A percentile compares a stretch with the other conserved stretches of the same genome.
These are phyloP conservation scores for Centella asiatica DNA, from an alignment of 129 eudicot species.

Conservation along the genomic window DNA sequence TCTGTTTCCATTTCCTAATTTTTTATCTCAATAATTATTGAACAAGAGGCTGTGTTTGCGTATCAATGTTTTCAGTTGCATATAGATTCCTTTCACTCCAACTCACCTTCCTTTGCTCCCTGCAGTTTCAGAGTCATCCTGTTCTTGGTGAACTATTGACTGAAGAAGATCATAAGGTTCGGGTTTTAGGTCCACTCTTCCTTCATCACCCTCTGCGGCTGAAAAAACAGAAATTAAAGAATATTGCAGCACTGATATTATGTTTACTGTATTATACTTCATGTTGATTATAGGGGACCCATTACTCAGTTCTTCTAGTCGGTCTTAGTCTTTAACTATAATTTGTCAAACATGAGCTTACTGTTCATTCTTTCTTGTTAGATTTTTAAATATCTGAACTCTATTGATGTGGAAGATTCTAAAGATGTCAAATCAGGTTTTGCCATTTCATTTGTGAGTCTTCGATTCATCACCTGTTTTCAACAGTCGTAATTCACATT, in stretches of 20 bases:
- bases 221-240: too few relatives aligned
- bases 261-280: too few relatives aligned
- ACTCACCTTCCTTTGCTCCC: neutral
- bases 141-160: constrained; percentile 67
- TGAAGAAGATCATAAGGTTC: constrained; percentile 92
- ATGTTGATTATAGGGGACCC: too few relatives aligned
- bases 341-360: neutral
- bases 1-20: too few relatives aligned
- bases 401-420: constrained; percentile 81
- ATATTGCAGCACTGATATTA: too few relatives aligned
- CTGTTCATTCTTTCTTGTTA: constrained; percentile 13
- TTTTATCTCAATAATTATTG: neutral
- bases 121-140: constrained; percentile 94
- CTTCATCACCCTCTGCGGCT: too few relatives aligned
- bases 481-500: too few relatives aligned
- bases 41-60: neutral
- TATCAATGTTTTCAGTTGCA: neutral
- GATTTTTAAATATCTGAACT: constrained; percentile 78
- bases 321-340: neutral
- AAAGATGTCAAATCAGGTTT: constrained; percentile 89
- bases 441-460: constrained; percentile 84
- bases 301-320: too few relatives aligned
- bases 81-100: neutral
- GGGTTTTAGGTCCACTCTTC: neutral
- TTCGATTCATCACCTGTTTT: neutral